Evolutionary conservation across 2,329 filamentous ascomycete genomes (phyloP).

Genomic region (Parastagonospora avenae): DNA sequence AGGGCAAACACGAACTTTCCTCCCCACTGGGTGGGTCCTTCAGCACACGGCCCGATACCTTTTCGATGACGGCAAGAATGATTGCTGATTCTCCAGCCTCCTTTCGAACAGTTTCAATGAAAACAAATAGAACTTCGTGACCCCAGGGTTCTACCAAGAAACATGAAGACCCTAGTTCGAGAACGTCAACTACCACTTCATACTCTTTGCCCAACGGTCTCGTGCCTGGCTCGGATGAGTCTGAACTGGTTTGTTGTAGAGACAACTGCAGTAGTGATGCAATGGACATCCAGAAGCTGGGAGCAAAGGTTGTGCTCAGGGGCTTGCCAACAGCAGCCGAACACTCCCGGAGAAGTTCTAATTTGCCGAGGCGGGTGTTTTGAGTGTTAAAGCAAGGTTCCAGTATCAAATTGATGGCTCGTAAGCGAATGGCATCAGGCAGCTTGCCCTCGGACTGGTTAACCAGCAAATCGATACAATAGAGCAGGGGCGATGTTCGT

Average conservation of each 20-base stretch:
- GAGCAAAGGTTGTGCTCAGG: constrained; percentile 20
- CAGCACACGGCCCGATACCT: constrained; percentile 60
- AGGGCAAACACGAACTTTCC: constrained; percentile 24
- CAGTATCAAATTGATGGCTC: constrained; percentile 56
- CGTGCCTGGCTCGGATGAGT: constrained; percentile 29
- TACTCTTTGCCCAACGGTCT: constrained; percentile 68
- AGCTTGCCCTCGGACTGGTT: constrained; percentile 46
- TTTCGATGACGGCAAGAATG: constrained; percentile 71
- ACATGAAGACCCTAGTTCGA: constrained; percentile 63
- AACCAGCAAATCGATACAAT: constrained; percentile 67
- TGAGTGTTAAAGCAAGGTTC: constrained; percentile 61
- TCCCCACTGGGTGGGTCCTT: constrained; percentile 22
- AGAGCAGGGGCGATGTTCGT: constrained; percentile 66
- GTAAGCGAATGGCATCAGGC: constrained; percentile 45
- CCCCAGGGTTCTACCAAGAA: constrained; percentile 25
- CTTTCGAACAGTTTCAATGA: constrained; percentile 60
- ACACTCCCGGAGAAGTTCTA: constrained; percentile 48
- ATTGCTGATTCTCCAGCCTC: constrained; percentile 72
- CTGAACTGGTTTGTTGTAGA: constrained; percentile 26
- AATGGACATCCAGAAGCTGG: constrained; percentile 38
- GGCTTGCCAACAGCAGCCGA: constrained; percentile 27
- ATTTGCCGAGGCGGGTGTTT: constrained; percentile 40
- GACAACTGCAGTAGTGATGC: constrained; percentile 25
- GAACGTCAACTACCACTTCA: constrained; percentile 69
- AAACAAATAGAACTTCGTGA: constrained; percentile 58